These are phyloP conservation scores for Eucalyptus cloeziana DNA, from an alignment of 345 rosid genomes.

Conservation along the genomic window DNA sequence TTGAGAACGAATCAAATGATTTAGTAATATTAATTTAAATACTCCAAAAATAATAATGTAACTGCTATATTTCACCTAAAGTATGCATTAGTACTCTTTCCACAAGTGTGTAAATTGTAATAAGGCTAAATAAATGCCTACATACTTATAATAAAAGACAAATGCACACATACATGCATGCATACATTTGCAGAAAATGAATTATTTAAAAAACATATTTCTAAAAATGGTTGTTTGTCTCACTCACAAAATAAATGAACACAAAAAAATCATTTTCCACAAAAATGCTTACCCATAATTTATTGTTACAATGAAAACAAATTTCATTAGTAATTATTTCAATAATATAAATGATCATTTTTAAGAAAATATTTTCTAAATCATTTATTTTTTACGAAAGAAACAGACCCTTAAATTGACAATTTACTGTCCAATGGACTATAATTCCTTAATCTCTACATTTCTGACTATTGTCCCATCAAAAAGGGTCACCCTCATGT, in stretches of 20 bases:
- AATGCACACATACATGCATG: neutral
- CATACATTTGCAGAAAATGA: neutral
- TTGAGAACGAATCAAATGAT: neutral
- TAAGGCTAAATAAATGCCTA: neutral
- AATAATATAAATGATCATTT: too few relatives aligned
- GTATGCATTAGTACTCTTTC: neutral
- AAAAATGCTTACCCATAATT: neutral
- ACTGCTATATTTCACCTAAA: neutral
- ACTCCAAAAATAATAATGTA: neutral
- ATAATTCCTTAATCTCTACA: neutral
- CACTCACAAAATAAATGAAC: neutral
- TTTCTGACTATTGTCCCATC: accelerated
- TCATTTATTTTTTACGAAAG: too few relatives aligned
- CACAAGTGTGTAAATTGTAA: neutral
- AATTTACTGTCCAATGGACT: neutral
- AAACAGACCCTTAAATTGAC: neutral
- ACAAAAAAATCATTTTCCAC: neutral
- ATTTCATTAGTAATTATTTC: too few relatives aligned
- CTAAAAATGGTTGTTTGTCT: neutral
- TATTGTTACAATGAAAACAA: neutral
- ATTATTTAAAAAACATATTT: too few relatives aligned
- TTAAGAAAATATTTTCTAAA: too few relatives aligned
- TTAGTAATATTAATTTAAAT: too few relatives aligned
- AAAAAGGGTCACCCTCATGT: neutral
- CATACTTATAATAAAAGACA: neutral